phyloP scores from a whole-genome alignment of 257 asterid genomes.

The Buddleja alternifolia region DNA sequence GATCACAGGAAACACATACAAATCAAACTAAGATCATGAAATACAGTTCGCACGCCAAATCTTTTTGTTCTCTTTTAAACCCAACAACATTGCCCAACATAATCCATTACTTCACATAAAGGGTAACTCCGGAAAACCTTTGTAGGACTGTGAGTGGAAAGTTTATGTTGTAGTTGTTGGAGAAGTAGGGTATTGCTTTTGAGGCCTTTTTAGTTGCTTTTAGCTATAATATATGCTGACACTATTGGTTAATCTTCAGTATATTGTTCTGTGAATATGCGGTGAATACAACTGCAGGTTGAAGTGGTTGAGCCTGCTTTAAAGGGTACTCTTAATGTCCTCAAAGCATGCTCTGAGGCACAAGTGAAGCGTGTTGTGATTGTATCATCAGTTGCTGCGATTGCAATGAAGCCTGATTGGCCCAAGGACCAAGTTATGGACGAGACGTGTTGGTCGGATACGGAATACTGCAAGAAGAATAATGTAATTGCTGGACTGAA shows the following conservation, averaged over 20 bases:
- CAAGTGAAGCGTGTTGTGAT: constrained; percentile 60
- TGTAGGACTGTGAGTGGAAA: no score
- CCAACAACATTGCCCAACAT: no score
- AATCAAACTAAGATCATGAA: no score
- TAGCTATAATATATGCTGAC: background rate
- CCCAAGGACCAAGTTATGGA: constrained; percentile 55
- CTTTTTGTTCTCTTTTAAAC: no score
- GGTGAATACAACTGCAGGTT: constrained; percentile 47
- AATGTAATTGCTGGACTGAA: constrained; percentile 46
- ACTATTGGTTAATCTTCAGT: no score
- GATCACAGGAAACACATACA: no score
- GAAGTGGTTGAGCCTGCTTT: constrained; percentile 81
- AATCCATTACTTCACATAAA: no score
- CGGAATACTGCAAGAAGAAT: constrained; percentile 68
- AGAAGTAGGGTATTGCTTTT: no score
- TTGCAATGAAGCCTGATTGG: constrained; percentile 60
- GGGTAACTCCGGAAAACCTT: no score
- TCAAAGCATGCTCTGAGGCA: constrained; percentile 72
- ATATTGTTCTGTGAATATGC: background rate
- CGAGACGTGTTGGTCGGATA: constrained; percentile 88
- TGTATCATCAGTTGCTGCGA: constrained; percentile 76
- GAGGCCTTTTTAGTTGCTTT: background rate
- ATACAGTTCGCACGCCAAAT: no score
- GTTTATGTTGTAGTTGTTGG: no score
- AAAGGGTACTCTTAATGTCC: constrained; percentile 72